Conservation (phyloP, 176 grass and related monocot genomes). For the Musa schizocarpa region DNA sequence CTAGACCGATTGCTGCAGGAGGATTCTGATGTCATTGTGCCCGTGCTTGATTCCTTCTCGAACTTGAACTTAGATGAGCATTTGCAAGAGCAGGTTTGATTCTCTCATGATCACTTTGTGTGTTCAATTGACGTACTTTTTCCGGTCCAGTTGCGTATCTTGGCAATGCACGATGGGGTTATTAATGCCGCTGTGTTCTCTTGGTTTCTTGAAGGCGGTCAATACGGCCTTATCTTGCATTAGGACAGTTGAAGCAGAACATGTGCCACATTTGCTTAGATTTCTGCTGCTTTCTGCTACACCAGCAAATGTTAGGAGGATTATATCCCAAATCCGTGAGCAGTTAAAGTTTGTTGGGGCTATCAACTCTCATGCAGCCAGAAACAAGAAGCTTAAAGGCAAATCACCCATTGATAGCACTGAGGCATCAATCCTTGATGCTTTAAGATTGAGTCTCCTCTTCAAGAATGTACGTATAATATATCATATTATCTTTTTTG, state of each 20-base stretch:
- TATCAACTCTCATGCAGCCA: slow-evolving; percentile 41
- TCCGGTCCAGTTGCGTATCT: neutral
- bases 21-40: slow-evolving; percentile 64
- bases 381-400: slow-evolving; percentile 74
- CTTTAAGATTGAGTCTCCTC: slow-evolving; percentile 66
- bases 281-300: slow-evolving; percentile 76
- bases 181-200: slow-evolving; percentile 6
- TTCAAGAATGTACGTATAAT: slow-evolving; percentile 61
- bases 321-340: slow-evolving; percentile 72
- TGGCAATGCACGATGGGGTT: neutral
- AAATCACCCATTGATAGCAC: slow-evolving; percentile 46
- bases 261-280: slow-evolving; percentile 78
- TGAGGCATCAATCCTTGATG: slow-evolving; percentile 60
- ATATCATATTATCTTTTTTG: slow-evolving; percentile 3
- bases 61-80: slow-evolving; percentile 60
- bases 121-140: neutral
- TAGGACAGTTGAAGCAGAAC: slow-evolving; percentile 53
- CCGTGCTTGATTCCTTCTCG: slow-evolving; percentile 69
- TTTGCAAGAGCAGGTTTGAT: slow-evolving; percentile 67
- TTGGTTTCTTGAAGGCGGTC: slow-evolving; percentile 52
- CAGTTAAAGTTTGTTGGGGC: slow-evolving; percentile 64
- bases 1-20: slow-evolving; percentile 63
- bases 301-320: slow-evolving; percentile 55
- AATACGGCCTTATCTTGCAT: slow-evolving; percentile 85
- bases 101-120: neutral